These are phyloP conservation scores for Theileria sp. DNA, from an alignment of 169 alveolate species.

Conservation along the genomic window DNA sequence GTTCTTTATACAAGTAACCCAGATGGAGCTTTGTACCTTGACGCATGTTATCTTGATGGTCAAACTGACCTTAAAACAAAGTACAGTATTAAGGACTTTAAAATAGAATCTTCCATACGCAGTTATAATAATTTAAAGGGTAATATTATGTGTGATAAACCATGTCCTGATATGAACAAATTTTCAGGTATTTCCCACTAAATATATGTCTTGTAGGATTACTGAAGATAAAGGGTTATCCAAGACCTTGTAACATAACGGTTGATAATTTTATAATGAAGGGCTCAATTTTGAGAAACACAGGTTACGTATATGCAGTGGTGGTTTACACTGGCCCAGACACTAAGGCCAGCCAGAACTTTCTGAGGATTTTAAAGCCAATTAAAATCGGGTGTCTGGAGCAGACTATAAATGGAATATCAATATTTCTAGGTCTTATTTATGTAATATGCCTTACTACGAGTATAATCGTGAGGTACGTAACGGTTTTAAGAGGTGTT, in stretches of 20 bases:
- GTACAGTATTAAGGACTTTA: constrained; percentile 70
- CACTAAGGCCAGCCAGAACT: constrained; percentile 75
- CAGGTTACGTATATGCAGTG: constrained; percentile 74
- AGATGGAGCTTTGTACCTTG: constrained; percentile 74
- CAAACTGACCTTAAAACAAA: constrained; percentile 70
- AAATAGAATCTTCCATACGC: constrained; percentile 73
- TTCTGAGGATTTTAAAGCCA: constrained; percentile 34
- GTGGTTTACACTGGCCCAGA: constrained; percentile 76
- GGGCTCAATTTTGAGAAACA: constrained; percentile 74
- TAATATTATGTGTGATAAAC: constrained; percentile 72
- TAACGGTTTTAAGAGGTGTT: constrained; percentile 21
- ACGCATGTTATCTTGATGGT: constrained; percentile 72
- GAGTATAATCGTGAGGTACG: constrained; percentile 52
- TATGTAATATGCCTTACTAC: constrained; percentile 41
- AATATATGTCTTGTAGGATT: neutral
- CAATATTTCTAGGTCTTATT: constrained; percentile 44
- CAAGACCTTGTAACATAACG: constrained; percentile 70
- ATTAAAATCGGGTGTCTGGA: constrained; percentile 69
- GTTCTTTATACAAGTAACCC: constrained; percentile 68
- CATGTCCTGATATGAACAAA: constrained; percentile 71
- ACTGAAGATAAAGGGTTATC: constrained; percentile 73
- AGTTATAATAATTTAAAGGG: constrained; percentile 70
- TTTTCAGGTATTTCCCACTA: constrained; percentile 66
- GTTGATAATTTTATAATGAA: constrained; percentile 72
- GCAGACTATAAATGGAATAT: constrained; percentile 61